Base-by-base conservation (phyloP, 2,329 filamentous ascomycete genomes). In the Trichoderma oligosporum region DNA sequence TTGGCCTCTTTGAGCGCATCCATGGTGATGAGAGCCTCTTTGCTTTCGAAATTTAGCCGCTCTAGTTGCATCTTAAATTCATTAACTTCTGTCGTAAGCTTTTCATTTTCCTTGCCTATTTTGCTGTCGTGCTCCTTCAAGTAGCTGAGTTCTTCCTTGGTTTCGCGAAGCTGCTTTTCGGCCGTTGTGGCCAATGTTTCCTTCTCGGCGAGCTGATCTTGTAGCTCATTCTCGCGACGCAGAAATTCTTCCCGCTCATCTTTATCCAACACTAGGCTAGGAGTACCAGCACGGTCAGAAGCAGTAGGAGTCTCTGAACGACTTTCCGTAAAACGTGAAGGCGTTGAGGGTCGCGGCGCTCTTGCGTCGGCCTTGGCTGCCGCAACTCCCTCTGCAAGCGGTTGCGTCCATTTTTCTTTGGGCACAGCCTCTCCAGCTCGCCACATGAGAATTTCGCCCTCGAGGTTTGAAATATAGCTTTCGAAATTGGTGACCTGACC, bases 221-320 rank as follows among this genome's bases (percentile, higher is more conserved):
- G 94, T 39, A 99, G 82, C 71, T 99, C 94, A 66, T 99, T 99
- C 71, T 99, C 94, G 56, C 94, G 85, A 66, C 91, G 84, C 62
- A 99, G 73, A 67, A 97, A 99, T 70, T 99, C 94, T 67, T 99
- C 94, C 60, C 91, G 87, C 74, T 99, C 94, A 65, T 99, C 94
- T 74, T 96, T 97, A 56, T 99, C 94, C 59, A 97, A 78, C 36
- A 90, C 84, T 63, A 97, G 78, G 67, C 89, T 92, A 2, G 93
- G 93, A 11, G 93, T 97, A 51, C 87, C 88, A 14, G 92, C 85
- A 45, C 93, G 85, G 62, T 97, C 93, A 7, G 91, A 87, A 59
- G 89, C 75, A 4, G 75, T 76, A 5, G 83, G 84, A 4, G 84
- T 87, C 64, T 86, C 84, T 35, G 84, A 76, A 55, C 83, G 79